Evolutionary conservation across 352 stramenopile species (phyloP).

Genomic region (Phytophthora foliorum): DNA sequence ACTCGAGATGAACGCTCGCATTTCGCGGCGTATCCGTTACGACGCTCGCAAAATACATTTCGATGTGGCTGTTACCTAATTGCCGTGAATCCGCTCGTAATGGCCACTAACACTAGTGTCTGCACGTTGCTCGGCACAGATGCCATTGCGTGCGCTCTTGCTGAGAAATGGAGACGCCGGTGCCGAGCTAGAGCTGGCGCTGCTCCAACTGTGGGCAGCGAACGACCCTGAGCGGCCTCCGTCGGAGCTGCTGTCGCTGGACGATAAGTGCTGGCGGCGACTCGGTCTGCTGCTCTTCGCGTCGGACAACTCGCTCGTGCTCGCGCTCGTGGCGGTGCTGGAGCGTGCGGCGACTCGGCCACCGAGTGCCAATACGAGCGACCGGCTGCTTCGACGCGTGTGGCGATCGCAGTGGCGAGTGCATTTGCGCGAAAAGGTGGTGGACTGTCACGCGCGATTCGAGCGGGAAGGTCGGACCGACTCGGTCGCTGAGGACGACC

Average conservation of each 20-base stretch:
- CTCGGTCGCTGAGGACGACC: slow-evolving; percentile 22
- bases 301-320: slow-evolving; percentile 22
- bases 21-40: slow-evolving; percentile 19
- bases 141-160: slow-evolving; percentile 29
- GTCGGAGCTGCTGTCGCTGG: slow-evolving; percentile 24
- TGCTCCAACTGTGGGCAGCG: slow-evolving; percentile 36
- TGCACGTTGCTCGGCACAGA: slow-evolving; percentile 1
- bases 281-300: slow-evolving; percentile 40
- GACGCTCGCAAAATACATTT: slow-evolving; percentile 26
- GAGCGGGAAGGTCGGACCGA: slow-evolving; percentile 29
- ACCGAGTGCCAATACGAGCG: slow-evolving; percentile 11
- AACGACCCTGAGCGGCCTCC: slow-evolving; percentile 16
- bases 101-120: slow-evolving; percentile 14
- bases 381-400: slow-evolving; percentile 21
- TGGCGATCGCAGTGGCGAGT: slow-evolving; percentile 28
- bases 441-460: slow-evolving; percentile 36
- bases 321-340: slow-evolving; percentile 30
- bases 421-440: slow-evolving; percentile 33
- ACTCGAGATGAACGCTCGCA: not conserved
- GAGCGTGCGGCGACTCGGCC: slow-evolving; percentile 14
- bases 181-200: slow-evolving; percentile 28
- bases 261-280: slow-evolving; percentile 35
- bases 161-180: slow-evolving; percentile 14
- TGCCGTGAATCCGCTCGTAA: slow-evolving; percentile 27
- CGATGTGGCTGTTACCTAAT: slow-evolving; percentile 31